These are phyloP conservation scores for Fomitopsis pinicola DNA, from an alignment of 1,284 basidiomycete genomes.

Conservation along the genomic window DNA sequence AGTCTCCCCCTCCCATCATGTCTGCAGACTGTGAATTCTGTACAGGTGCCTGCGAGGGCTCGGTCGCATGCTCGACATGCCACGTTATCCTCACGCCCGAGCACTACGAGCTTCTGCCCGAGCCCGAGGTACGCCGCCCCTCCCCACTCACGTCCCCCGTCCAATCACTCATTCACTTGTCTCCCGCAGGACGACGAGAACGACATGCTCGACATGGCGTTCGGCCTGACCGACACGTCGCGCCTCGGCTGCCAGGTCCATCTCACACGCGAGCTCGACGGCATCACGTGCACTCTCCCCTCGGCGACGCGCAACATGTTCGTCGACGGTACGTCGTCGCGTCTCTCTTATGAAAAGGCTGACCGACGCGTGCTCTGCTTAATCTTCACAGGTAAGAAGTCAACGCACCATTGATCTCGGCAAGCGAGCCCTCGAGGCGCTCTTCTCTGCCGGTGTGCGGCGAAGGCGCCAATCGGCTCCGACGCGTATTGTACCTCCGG, in stretches of 20 bases:
- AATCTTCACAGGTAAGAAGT: conserved; percentile 35
- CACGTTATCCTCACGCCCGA: conserved; percentile 88
- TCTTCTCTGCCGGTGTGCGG: too few species aligned
- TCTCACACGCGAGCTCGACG: conserved; percentile 80
- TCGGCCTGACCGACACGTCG: conserved; percentile 93
- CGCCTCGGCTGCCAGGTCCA: conserved; percentile 82
- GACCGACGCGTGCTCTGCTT: too few species aligned
- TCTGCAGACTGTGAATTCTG: background rate
- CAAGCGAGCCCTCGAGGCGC: too few species aligned
- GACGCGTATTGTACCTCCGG: background rate
- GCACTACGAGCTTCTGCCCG: conserved; percentile 81
- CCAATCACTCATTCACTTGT: background rate
- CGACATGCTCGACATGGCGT: conserved; percentile 98
- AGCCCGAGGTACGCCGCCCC: conserved; percentile 55
- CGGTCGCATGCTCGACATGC: conserved; percentile 96
- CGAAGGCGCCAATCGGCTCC: too few species aligned
- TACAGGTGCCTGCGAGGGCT: conserved; percentile 92
- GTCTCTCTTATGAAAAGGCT: background rate
- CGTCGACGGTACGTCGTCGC: conserved; percentile 68
- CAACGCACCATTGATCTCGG: conserved; percentile 38
- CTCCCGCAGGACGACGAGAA: conserved; percentile 83
- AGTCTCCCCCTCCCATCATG: conserved; percentile 15
- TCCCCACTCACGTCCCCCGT: too few species aligned
- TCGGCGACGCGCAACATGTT: conserved; percentile 97
- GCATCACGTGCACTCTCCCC: conserved; percentile 83